Base-by-base conservation (phyloP, 352 stramenopile genomes). In the Halophytophthora polymorphica region DNA sequence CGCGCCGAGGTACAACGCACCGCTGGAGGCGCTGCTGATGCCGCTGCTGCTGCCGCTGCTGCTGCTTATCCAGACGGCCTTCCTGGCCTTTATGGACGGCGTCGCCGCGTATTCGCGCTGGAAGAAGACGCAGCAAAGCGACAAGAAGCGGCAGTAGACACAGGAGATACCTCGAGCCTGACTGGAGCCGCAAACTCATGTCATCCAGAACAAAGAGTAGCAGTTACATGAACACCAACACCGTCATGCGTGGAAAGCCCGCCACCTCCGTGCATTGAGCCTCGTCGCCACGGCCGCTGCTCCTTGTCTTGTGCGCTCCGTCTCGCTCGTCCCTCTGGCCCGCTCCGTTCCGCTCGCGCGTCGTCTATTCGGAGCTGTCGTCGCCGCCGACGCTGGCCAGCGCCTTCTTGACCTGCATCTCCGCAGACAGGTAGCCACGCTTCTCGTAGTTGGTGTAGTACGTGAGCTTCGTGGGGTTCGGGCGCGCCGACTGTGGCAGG, bases 371-470 rank as follows among this genome's bases (percentile, higher is more conserved):
- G 44, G 65, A 66, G 52, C 63, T 64, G 45, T 56, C 63, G 37
- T 61, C 60, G 39, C 42, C 52, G 37, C 43, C 44, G 22, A 46
- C 64, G 38, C 70, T 68, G 14, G 70, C 73, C 29, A 87, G 58
- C 43, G 71, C 72, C 66, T 94, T 90, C 71, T 92, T 86, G 53
- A 97, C 83, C 86, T 98, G 96, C 52, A 98, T 90, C 75, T 98
- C 88, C 0, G 95, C 91, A 66, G 93, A 97, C 58, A 99, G 70
- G 82, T 99, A 99, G 42, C 97, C 97, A 56, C 96, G 83, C 65
- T 98, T 97, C 35, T 96, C 86, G 69, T 90, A 98, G 81, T 98
- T 83, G 31, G 92, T 96, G 82, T 98, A 99, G 77, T 98, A 98
- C 46, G 83, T 77, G 81, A 99, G 96, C 64, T 97, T 96, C 73